These are phyloP conservation scores for Trypanosoma cruzi DNA, from an alignment of 208 protist species.

Conservation along the genomic window DNA sequence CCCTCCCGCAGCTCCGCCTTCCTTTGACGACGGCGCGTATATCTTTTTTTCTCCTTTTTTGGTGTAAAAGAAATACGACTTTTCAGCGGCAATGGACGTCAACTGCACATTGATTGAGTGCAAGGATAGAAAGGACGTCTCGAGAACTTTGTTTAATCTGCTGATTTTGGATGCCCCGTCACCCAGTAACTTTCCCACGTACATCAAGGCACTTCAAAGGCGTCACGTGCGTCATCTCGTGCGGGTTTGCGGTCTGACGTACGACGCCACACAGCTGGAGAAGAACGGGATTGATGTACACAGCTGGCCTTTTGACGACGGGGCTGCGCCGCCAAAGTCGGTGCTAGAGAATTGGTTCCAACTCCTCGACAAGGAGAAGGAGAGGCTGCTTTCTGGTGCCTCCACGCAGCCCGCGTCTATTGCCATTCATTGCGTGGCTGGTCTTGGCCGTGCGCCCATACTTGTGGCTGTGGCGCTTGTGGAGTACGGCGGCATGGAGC, in stretches of 20 bases:
- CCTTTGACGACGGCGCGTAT: too few species aligned
- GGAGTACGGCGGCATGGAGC: slow-evolving; percentile 75
- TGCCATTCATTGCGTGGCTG: slow-evolving; percentile 93
- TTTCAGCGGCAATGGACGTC: slow-evolving; percentile 61
- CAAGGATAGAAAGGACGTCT: slow-evolving; percentile 42
- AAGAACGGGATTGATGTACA: slow-evolving; percentile 76
- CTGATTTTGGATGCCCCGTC: slow-evolving; percentile 89
- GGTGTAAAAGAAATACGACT: neutral
- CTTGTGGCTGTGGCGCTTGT: slow-evolving; percentile 92
- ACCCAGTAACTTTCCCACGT: slow-evolving; percentile 87
- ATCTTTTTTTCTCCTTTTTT: too few species aligned
- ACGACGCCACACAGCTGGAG: slow-evolving; percentile 67
- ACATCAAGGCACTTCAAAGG: slow-evolving; percentile 88
- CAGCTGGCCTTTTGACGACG: slow-evolving; percentile 93
- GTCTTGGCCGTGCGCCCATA: slow-evolving; percentile 91
- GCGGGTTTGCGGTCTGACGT: slow-evolving; percentile 88
- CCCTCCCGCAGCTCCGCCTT: too few species aligned
- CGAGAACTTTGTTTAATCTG: slow-evolving; percentile 65
- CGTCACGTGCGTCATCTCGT: slow-evolving; percentile 81
- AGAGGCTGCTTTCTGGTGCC: slow-evolving; percentile 19
- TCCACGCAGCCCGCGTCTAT: slow-evolving; percentile 44
- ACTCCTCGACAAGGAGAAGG: slow-evolving; percentile 74
- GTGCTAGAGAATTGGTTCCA: slow-evolving; percentile 84
- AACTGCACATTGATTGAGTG: slow-evolving; percentile 88
- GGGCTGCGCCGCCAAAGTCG: slow-evolving; percentile 76